phyloP scores from a whole-genome alignment of 768 basidiomycete species.

The Roridomyces roridus region DNA sequence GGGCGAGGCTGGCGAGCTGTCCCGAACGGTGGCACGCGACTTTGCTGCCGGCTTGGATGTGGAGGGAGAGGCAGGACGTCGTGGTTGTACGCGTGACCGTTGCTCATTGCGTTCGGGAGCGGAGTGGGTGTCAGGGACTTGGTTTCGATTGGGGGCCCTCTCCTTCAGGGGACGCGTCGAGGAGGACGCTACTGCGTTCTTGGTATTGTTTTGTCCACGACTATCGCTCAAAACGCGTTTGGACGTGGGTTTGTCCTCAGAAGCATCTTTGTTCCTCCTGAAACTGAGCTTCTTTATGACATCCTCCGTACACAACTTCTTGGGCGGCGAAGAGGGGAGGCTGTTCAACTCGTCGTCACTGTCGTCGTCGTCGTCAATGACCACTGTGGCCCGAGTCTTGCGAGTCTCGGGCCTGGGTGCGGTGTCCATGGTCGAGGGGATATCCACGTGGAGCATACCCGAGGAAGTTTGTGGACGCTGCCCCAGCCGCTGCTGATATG shows the following conservation, averaged over 20 bases:
- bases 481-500: no score
- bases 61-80: not conserved
- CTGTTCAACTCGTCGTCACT: no score
- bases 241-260: conserved; percentile 5
- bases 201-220: not conserved
- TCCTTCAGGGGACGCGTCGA: conserved; percentile 21
- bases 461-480: no score
- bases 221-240: not conserved
- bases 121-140: not conserved
- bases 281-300: conserved; percentile 13
- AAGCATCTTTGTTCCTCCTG: conserved; percentile 4
- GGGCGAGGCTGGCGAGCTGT: not conserved
- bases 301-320: not conserved
- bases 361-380: no score
- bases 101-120: not conserved
- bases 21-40: not conserved
- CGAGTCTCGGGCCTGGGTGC: no score
- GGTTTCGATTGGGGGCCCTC: conserved; percentile 4
- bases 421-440: no score
- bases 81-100: not conserved
- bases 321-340: no score
- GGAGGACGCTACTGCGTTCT: conserved; percentile 9
- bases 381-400: no score
- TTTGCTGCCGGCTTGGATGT: not conserved
- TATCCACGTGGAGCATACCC: no score